Evolutionary conservation across 148 eudicot species (phyloP), one percentile per base, ranked within the genome.

Genomic region (Rhododendron vialii): DNA sequence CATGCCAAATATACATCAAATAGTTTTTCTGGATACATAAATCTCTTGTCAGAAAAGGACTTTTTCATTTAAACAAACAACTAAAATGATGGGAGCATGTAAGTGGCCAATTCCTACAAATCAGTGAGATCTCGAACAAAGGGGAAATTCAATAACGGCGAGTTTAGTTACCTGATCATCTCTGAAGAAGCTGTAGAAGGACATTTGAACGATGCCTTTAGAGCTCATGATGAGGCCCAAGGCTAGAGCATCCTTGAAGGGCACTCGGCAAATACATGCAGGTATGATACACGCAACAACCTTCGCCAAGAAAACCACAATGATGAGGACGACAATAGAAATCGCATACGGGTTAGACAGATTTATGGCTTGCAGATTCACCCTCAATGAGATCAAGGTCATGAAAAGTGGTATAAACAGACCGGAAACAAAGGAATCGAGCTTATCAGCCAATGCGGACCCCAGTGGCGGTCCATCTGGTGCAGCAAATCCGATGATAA

Each of bases 401-500:
- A 30, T 30, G 30, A 30, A 30, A 90, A 83, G 83, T 0, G 93
- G 93, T 65, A 84, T 13, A 17, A 91, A 74, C 2, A 91, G 7
- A 10, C 85, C 86, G 7, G 81, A 50, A 80, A 88, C 76, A 48
- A 91, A 80, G 15, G 86, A 9, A 33, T 89, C 91, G 4, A 91
- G 87, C 81, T 87, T 87, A 63, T 89, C 88, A 20, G 84, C 82
- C 48, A 89, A 36, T 71, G 90, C 86, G 1, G 91, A 89, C 17
- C 90, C 91, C 36, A 91, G 61, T 8, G 93, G 93, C 3, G 30
- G 30, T n/a, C 93, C 93, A 61, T 86, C 89, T 0, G 91, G 93
- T 47, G 86, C 28, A 35, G 78, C 90, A 24, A 82, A 80, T 15
- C 93, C 93, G 24, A 88, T 35, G 41, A 91, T 59, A 63, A 86